Base-by-base conservation (phyloP, 805 yeast genomes). In the Spathaspora boniae region DNA sequence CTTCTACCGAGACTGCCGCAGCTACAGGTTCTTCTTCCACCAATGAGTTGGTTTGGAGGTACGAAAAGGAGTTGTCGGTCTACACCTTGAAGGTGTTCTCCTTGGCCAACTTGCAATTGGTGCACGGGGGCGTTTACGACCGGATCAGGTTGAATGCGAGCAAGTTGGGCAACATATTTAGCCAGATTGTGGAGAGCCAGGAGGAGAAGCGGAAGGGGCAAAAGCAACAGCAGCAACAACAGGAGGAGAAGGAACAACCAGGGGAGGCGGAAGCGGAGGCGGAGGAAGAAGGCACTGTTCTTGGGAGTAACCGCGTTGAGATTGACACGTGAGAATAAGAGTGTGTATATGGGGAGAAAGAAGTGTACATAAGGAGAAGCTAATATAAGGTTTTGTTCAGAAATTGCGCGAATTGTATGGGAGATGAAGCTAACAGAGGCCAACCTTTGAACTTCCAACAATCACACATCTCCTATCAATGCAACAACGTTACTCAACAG, bases 51-150 rank as follows among this genome's bases (percentile, higher is more conserved):
- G 41, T 37, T 12, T 70, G 71, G 77, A 47, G 40, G 8, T 47
- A 53, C 6, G 77, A 72, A 38, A 60, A 58, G 34, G 63, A 56
- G 7, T 47, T 74, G 14, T 65, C 74, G 41, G 62, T 68, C 12
- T 65, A 48, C 34, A 53, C 69, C 0, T 52, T 68, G 18, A 72
- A 72, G 41, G 36, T 74, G 26, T 45, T 60, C 12, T 51, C 58
- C 5, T 53, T 75, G 26, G 37, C 53, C 9, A 56, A 60, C 14
- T 39, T 61, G 6, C 62, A 59, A 0, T 50, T 70, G 38, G 47
- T 68, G 3, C 50, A 54, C 16, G 45, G 43, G 0, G 45, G 31
- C 3, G 37, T 62, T 2, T 36, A 41, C 5, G 39, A 47, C 5
- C 56, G 80, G 45, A 34, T 74, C 5, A 42, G 42, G 18, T 50